A percentile compares a stretch with the other conserved stretches of the same genome.
Conservation (phyloP, 2,329 filamentous ascomycete genomes). For the Trichophyton benhamiae region DNA sequence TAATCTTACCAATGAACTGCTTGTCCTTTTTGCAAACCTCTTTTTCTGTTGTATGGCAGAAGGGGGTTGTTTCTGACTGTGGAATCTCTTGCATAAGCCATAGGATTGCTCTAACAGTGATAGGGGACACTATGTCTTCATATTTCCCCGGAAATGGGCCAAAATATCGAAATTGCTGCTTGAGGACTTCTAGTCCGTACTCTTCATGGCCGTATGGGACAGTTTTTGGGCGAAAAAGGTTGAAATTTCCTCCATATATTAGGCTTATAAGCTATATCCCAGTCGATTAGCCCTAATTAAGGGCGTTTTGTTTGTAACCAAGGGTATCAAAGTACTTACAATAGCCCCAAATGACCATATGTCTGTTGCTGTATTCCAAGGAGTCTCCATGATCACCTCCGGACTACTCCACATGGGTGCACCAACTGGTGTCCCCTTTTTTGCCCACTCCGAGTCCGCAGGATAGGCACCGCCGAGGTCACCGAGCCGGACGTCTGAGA, state of each 20-base stretch:
- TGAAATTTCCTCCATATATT: constrained; percentile 8
- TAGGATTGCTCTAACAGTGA: constrained; percentile 8
- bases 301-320: background rate
- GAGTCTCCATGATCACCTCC: constrained; percentile 14
- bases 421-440: constrained; percentile 12
- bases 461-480: constrained; percentile 8
- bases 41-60: constrained; percentile 14
- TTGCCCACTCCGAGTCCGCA: constrained; percentile 11
- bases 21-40: constrained; percentile 24
- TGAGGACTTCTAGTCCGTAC: constrained; percentile 8
- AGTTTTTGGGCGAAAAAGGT: constrained; percentile 8
- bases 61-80: constrained; percentile 18
- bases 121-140: constrained; percentile 12
- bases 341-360: constrained; percentile 20
- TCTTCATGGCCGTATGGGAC: constrained; percentile 8
- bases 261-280: constrained; percentile 11
- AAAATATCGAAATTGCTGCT: constrained; percentile 7
- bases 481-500: constrained; percentile 15
- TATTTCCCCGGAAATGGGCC: constrained; percentile 12
- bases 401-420: constrained; percentile 15
- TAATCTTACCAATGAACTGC: constrained; percentile 31
- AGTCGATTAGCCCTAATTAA: background rate
- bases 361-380: constrained; percentile 18
- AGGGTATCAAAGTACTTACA: constrained; percentile 7
- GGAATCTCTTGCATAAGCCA: constrained; percentile 13